Percentiles rank a stretch among this genome's conserved stretches.
Conservation (phyloP, 495 filamentous ascomycete genomes). For the Talaromyces liani region DNA sequence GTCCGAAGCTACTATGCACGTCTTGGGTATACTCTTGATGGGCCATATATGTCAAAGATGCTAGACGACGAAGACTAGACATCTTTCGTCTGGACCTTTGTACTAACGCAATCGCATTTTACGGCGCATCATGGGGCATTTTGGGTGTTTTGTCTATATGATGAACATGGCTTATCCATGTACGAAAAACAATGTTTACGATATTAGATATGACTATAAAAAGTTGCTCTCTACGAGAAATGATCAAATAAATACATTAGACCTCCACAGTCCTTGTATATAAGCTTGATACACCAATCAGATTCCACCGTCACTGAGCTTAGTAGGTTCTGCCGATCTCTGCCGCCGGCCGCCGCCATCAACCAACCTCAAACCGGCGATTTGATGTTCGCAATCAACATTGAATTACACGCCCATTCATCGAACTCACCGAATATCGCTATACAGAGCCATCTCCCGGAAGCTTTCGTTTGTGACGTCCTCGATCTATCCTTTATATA, state of each 20-base stretch:
- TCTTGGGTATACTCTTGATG: slow-evolving; percentile 87
- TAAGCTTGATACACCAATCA: background rate
- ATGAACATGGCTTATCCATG: background rate
- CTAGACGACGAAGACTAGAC: background rate
- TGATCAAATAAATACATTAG: background rate
- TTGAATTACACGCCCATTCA: background rate
- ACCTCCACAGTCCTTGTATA: background rate
- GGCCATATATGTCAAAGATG: slow-evolving; percentile 80
- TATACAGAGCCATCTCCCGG: background rate
- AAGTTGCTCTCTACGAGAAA: background rate
- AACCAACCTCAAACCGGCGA: background rate
- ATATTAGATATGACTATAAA: background rate
- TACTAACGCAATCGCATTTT: background rate
- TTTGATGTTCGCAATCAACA: background rate
- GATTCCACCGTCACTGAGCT: background rate
- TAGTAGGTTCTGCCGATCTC: background rate
- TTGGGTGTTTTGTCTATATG: background rate
- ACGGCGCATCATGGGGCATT: background rate
- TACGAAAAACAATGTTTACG: background rate
- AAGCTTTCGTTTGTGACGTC: background rate
- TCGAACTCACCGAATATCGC: background rate
- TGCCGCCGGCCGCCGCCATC: background rate
- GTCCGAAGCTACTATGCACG: slow-evolving; percentile 90
- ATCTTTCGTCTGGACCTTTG: background rate
- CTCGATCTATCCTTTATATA: background rate